phyloP scores from a whole-genome alignment of 176 grass and related monocot species.

The Thinopyrum elongatum region DNA sequence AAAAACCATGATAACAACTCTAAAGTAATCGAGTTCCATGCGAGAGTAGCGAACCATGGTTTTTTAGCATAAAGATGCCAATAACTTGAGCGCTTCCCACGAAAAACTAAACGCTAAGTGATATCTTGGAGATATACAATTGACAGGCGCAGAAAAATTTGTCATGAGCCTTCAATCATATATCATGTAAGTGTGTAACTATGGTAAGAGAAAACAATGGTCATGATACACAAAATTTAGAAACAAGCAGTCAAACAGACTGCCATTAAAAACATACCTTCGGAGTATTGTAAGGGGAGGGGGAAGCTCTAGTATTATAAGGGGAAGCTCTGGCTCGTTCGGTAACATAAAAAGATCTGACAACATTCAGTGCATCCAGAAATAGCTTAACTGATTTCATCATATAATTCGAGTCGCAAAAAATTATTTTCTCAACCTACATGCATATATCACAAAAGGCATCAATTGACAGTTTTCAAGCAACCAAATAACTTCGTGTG shows the following conservation, averaged over 20 bases:
- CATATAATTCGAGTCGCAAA: slow-evolving; percentile 73
- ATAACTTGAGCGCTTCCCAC: neutral
- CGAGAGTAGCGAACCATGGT: neutral
- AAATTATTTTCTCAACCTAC: slow-evolving; percentile 82
- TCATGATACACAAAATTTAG: neutral
- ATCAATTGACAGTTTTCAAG: slow-evolving; percentile 26
- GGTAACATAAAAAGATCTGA: slow-evolving; percentile 74
- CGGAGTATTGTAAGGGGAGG: slow-evolving; percentile 43
- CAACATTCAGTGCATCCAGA: slow-evolving; percentile 77
- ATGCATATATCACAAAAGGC: slow-evolving; percentile 27
- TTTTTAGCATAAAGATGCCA: neutral
- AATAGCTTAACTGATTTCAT: slow-evolving; percentile 80
- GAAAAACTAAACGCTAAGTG: neutral
- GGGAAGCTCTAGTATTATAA: slow-evolving; percentile 26
- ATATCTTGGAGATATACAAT: slow-evolving; percentile 2
- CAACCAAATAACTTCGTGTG: slow-evolving; percentile 11
- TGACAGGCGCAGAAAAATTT: neutral
- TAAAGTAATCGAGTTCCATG: neutral
- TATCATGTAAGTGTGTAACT: slow-evolving; percentile 11
- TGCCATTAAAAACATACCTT: slow-evolving; percentile 53
- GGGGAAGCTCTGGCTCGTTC: slow-evolving; percentile 53
- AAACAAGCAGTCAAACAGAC: slow-evolving; percentile 11
- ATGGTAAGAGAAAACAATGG: neutral
- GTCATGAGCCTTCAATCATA: neutral
- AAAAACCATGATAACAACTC: neutral